These are phyloP conservation scores for Neurospora sp. DNA, from an alignment of 495 filamentous ascomycete species.

Conservation along the genomic window DNA sequence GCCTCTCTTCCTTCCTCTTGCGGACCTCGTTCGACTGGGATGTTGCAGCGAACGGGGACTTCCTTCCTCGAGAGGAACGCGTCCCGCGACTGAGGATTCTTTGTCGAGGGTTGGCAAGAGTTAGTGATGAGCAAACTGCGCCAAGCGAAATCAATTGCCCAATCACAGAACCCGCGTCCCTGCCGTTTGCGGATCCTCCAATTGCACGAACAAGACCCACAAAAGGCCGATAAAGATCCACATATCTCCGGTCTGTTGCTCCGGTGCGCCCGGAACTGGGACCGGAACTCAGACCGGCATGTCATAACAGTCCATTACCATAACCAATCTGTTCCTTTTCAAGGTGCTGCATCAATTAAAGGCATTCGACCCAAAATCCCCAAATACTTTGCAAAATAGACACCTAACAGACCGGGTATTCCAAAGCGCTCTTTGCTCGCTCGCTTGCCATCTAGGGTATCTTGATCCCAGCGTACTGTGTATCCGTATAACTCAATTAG, in stretches of 20 bases:
- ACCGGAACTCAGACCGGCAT: not conserved
- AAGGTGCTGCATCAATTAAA: not conserved
- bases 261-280: not conserved
- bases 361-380: not conserved
- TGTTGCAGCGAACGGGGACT: not conserved
- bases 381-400: not conserved
- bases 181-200: not conserved
- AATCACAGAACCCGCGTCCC: not conserved
- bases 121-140: not conserved
- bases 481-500: not conserved
- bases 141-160: not conserved
- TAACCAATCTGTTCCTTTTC: not conserved
- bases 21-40: not conserved
- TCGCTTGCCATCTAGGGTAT: not conserved
- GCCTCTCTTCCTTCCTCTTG: not conserved
- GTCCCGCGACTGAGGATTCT: not conserved
- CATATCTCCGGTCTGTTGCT: not conserved
- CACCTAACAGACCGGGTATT: not conserved
- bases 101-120: not conserved
- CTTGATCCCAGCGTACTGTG: not conserved
- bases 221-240: not conserved
- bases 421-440: not conserved
- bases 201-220: not conserved
- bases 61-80: not conserved
- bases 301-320: not conserved